A percentile compares a stretch with the other conserved stretches of the same genome.
Conservation (phyloP, 164 flowering plant genomes). For the Tinospora cordifolia region DNA sequence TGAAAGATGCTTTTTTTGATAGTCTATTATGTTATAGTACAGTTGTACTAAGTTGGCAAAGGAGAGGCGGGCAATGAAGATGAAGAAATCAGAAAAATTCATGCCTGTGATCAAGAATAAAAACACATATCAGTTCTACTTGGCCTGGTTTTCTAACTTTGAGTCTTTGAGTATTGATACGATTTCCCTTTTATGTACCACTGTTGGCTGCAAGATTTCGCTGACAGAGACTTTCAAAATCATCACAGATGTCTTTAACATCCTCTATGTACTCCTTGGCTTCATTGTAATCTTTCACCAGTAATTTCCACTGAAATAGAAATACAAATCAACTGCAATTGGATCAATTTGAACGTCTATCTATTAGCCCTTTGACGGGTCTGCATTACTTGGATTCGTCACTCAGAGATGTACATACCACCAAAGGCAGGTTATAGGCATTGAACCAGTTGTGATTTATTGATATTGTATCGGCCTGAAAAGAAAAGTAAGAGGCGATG, state of each 20-base stretch:
- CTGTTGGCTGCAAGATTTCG: conserved; percentile 92
- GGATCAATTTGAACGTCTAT: background rate
- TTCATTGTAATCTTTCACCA: conserved; percentile 67
- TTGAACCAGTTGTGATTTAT: conserved; percentile 97
- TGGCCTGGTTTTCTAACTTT: background rate
- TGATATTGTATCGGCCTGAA: conserved; percentile 84
- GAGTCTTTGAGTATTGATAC: background rate
- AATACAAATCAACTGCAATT: conserved; percentile 1
- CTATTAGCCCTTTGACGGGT: background rate
- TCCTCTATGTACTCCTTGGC: conserved; percentile 90
- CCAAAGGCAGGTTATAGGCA: conserved; percentile 70
- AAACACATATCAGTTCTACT: background rate
- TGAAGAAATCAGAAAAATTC: conserved; percentile 71
- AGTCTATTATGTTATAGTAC: conserved; percentile 14
- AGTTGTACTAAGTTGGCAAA: conserved; percentile 53
- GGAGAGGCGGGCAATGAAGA: conserved; percentile 48
- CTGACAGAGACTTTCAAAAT: conserved; percentile 94
- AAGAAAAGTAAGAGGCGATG: conserved; percentile 4
- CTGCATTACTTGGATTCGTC: background rate
- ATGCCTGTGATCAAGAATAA: conserved; percentile 51
- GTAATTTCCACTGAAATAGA: conserved; percentile 65
- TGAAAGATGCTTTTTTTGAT: conserved; percentile 7
- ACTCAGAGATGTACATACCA: conserved; percentile 46
- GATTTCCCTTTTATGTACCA: conserved; percentile 31
- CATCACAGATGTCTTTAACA: conserved; percentile 82